Percentiles rank a stretch among this genome's conserved stretches.
Evolutionary conservation across 2,329 filamentous ascomycete species (phyloP).

Genomic region (Aquanectria penicillioides): DNA sequence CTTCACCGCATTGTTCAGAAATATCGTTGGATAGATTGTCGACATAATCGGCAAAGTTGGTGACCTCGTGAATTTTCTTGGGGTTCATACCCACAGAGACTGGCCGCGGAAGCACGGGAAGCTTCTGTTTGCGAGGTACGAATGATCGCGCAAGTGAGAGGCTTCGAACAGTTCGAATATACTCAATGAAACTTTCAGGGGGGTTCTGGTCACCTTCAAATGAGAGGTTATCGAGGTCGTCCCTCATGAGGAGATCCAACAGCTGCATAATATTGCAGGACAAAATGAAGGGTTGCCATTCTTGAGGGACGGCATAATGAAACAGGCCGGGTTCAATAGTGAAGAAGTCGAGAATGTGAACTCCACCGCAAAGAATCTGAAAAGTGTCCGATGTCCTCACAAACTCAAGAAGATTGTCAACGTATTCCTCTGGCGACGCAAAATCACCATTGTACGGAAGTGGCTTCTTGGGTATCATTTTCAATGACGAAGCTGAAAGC

Average conservation of each 20-base stretch:
- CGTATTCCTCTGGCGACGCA: constrained; percentile 77
- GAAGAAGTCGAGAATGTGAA: constrained; percentile 97
- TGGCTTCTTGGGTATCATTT: constrained; percentile 61
- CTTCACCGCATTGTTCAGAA: constrained; percentile 61
- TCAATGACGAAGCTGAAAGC: constrained; percentile 4
- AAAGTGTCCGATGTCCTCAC: constrained; percentile 79
- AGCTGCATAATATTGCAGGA: constrained; percentile 77
- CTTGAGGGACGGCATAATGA: constrained; percentile 75
- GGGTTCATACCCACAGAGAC: constrained; percentile 92
- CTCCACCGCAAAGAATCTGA: constrained; percentile 92
- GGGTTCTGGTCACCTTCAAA: constrained; percentile 46
- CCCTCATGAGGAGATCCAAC: constrained; percentile 82
- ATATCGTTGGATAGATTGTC: constrained; percentile 69
- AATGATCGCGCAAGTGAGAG: constrained; percentile 75
- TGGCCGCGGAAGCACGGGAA: constrained; percentile 71
- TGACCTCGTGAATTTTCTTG: constrained; percentile 95
- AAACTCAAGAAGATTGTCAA: constrained; percentile 81
- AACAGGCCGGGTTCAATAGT: constrained; percentile 87
- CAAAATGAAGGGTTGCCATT: constrained; percentile 86
- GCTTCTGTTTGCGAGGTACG: constrained; percentile 52
- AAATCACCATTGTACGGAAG: constrained; percentile 80
- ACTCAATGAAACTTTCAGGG: constrained; percentile 71
- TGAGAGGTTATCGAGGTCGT: constrained; percentile 66
- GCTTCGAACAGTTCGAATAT: constrained; percentile 76
- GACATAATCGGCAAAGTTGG: constrained; percentile 88